phyloP scores from a whole-genome alignment of 2,329 filamentous ascomycete species.

The Colletotrichum australisinense region DNA sequence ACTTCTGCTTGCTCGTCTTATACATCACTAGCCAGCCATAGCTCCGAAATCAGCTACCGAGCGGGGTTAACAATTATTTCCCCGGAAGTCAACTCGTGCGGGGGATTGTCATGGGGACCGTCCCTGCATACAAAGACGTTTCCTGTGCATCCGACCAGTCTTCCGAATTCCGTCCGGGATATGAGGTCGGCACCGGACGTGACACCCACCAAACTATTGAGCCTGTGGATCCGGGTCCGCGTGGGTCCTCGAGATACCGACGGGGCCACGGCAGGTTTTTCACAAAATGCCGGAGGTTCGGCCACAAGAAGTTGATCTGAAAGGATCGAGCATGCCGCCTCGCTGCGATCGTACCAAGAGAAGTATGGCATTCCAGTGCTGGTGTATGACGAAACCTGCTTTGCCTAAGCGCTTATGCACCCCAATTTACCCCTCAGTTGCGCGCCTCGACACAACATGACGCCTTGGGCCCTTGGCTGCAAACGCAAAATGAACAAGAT shows the following conservation, averaged over 20 bases:
- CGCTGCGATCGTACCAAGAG: not conserved
- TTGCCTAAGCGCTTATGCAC: not conserved
- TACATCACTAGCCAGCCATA: not conserved
- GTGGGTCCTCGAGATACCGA: not conserved
- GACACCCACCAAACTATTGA: not conserved
- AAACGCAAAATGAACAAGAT: not conserved
- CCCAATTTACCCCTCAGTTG: conserved; percentile 1
- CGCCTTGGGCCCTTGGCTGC: not conserved
- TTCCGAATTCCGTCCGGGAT: not conserved
- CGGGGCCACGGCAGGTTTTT: not conserved
- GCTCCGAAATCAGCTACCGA: not conserved
- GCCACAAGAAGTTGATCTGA: not conserved
- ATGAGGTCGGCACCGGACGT: not conserved
- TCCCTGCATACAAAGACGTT: not conserved
- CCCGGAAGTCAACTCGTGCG: not conserved
- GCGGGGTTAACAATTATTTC: not conserved
- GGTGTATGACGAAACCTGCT: not conserved
- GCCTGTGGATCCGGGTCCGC: not conserved
- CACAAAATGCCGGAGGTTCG: not conserved
- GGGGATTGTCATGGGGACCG: not conserved
- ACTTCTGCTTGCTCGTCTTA: not conserved
- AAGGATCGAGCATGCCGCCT: not conserved
- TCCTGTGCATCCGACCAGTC: not conserved
- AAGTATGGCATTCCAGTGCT: not conserved
- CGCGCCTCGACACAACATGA: not conserved